phyloP scores from a whole-genome alignment of 78 protist species.

The Mantamonas sphyraenae region DNA sequence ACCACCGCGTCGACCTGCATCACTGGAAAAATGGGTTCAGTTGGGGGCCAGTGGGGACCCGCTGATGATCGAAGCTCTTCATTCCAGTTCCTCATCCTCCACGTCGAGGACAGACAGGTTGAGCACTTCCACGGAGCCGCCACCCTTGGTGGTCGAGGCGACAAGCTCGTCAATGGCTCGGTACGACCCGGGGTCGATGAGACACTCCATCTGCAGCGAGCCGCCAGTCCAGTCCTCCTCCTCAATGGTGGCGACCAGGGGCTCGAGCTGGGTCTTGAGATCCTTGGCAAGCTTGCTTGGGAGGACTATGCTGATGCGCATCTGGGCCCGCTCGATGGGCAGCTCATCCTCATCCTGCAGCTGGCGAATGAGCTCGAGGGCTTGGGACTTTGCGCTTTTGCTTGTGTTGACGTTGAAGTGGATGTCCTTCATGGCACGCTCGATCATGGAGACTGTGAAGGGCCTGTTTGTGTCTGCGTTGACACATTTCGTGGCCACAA shows the following conservation, averaged over 20 bases:
- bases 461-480: slow-evolving; percentile 59
- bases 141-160: slow-evolving; percentile 29
- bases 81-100: slow-evolving; percentile 30
- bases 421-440: slow-evolving; percentile 64
- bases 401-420: slow-evolving; percentile 64
- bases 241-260: not conserved
- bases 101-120: slow-evolving; percentile 45
- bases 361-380: slow-evolving; percentile 65
- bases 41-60: no score
- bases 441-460: slow-evolving; percentile 59
- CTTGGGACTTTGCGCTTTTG: slow-evolving; percentile 55
- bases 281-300: slow-evolving; percentile 34
- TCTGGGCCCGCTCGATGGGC: slow-evolving; percentile 70
- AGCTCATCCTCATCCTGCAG: slow-evolving; percentile 22
- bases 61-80: no score
- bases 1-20: no score
- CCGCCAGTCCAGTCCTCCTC: not conserved
- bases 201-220: slow-evolving; percentile 8
- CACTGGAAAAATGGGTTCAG: no score
- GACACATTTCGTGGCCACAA: slow-evolving; percentile 48
- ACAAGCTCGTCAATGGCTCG: slow-evolving; percentile 37
- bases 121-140: slow-evolving; percentile 45
- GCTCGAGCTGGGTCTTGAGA: slow-evolving; percentile 14
- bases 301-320: slow-evolving; percentile 44
- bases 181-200: slow-evolving; percentile 39